Evolutionary conservation across 2,329 filamentous ascomycete species (phyloP), one percentile per base, ranked within the genome.

Genomic region (Dactylellina sp.): DNA sequence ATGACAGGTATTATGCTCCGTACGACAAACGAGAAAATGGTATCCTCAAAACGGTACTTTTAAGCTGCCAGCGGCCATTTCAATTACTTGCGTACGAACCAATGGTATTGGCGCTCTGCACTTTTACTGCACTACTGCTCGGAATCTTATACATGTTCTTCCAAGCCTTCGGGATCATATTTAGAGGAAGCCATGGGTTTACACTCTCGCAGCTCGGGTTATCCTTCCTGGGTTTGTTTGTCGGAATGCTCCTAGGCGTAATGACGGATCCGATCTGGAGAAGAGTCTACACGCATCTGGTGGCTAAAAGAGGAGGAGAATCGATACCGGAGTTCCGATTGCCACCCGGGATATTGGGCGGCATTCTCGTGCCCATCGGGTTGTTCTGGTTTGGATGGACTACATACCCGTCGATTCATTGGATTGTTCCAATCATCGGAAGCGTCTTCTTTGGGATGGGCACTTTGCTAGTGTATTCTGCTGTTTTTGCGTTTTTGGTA

Each of bases 381-480:
- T 82, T 98, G 14, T 96, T 97, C 81, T 90, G 91, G 82, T 97
- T 97, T 81, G 92, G 88, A 7, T 97, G 92, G 91, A 93, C 91
- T 2, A 90, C 90, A 12, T 93, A 89, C 80, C 81, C 88, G 1
- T 85, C 81, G 77, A 86, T 97, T 53, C 89, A 92, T 81, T 94
- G 89, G 89, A 90, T 91, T 75, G 85, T 89, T 49, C 89, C 90
- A 24, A 89, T 92, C 76, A 89, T 93, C 81, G 91, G 89, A 18
- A 90, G 88, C 25, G 84, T 81, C 44, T 83, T 93, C 47, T 93
- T 93, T 82, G 90, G 89, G 66, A 83, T 85, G 80, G 91, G 86
- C 59, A 89, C 87, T 61, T 86, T 96, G 72, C 86, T 96, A 68
- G 88, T 90, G 28, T 97, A 92, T 81, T 89, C 88, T 65, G 92